Percentiles rank a stretch among this genome's conserved stretches.
Evolutionary conservation across 2,329 filamentous ascomycete genomes (phyloP).

Genomic region (Geosmithia flava): DNA sequence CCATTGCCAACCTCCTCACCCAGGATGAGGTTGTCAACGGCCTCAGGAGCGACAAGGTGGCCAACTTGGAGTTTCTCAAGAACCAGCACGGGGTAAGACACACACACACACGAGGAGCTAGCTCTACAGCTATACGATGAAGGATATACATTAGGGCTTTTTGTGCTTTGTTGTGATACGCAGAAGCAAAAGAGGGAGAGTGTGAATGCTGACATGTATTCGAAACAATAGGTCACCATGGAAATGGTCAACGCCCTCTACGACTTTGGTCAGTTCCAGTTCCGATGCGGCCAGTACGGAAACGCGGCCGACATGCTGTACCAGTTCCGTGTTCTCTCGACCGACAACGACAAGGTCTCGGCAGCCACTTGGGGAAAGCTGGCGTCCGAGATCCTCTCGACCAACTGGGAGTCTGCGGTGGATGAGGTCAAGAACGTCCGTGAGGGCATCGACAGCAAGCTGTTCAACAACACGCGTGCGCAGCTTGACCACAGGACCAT

Average conservation of each 20-base stretch:
- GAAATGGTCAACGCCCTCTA: slow-evolving; percentile 96
- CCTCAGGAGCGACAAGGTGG: slow-evolving; percentile 90
- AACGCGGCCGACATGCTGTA: slow-evolving; percentile 88
- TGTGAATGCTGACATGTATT: not conserved
- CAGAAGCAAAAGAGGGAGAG: not conserved
- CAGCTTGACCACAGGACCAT: slow-evolving; percentile 95
- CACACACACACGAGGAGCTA: not conserved
- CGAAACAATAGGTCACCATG: slow-evolving; percentile 56
- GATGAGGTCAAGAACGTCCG: slow-evolving; percentile 85
- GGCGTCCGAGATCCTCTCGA: slow-evolving; percentile 86
- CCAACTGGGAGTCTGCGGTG: slow-evolving; percentile 89
- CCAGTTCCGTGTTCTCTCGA: slow-evolving; percentile 95
- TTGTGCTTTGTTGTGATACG: not conserved
- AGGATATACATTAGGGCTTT: not conserved
- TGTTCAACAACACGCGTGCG: slow-evolving; percentile 91
- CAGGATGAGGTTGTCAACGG: slow-evolving; percentile 85
- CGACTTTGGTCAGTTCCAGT: slow-evolving; percentile 94
- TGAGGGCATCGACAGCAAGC: slow-evolving; percentile 83
- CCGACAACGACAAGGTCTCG: slow-evolving; percentile 94
- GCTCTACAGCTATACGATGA: not conserved
- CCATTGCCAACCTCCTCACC: slow-evolving; percentile 76
- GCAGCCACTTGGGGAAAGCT: slow-evolving; percentile 97
- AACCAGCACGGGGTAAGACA: slow-evolving; percentile 75
- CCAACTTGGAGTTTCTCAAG: slow-evolving; percentile 96
- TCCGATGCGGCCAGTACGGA: slow-evolving; percentile 89